Conservation (phyloP, 352 stramenopile genomes). For the Globisporangium polare region DNA sequence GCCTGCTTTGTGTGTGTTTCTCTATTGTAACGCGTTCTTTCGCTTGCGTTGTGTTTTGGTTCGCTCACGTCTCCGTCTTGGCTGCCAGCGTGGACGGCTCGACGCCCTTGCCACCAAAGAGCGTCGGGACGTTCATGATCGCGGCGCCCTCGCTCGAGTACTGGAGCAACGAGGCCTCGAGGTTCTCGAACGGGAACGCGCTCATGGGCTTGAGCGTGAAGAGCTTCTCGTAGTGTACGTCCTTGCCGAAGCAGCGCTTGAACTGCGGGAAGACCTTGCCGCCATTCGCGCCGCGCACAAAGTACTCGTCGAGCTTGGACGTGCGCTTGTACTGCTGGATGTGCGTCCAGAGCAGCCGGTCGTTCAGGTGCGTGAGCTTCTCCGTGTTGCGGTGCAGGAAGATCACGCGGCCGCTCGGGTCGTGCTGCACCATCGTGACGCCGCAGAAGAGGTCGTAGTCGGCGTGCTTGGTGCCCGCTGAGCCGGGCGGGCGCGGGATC, state of each 20-base stretch:
- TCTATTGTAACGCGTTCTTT: not conserved
- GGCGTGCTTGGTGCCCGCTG: slow-evolving; percentile 16
- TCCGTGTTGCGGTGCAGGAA: slow-evolving; percentile 26
- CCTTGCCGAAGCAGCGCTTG: slow-evolving; percentile 65
- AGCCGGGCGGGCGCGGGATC: slow-evolving; percentile 15
- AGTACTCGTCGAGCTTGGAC: slow-evolving; percentile 36
- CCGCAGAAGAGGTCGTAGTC: slow-evolving; percentile 52
- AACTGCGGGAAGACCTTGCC: slow-evolving; percentile 68
- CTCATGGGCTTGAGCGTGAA: slow-evolving; percentile 66
- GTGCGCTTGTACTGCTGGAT: slow-evolving; percentile 54
- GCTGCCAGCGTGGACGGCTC: not conserved
- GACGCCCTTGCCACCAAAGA: not conserved
- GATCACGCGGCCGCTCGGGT: slow-evolving; percentile 27
- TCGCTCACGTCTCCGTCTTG: not conserved
- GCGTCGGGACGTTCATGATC: slow-evolving; percentile 10
- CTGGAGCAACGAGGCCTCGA: slow-evolving; percentile 27
- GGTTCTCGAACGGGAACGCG: slow-evolving; percentile 56
- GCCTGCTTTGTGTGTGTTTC: not conserved
- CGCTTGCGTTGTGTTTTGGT: not conserved
- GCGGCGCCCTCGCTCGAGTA: slow-evolving; percentile 3
- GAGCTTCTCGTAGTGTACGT: slow-evolving; percentile 61
- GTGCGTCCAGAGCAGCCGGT: slow-evolving; percentile 49
- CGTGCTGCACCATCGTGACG: slow-evolving; percentile 68
- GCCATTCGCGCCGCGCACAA: slow-evolving; percentile 57
- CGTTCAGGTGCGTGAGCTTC: slow-evolving; percentile 22